Conservation (phyloP, 345 rosid species). For the Corymbia maculata region DNA sequence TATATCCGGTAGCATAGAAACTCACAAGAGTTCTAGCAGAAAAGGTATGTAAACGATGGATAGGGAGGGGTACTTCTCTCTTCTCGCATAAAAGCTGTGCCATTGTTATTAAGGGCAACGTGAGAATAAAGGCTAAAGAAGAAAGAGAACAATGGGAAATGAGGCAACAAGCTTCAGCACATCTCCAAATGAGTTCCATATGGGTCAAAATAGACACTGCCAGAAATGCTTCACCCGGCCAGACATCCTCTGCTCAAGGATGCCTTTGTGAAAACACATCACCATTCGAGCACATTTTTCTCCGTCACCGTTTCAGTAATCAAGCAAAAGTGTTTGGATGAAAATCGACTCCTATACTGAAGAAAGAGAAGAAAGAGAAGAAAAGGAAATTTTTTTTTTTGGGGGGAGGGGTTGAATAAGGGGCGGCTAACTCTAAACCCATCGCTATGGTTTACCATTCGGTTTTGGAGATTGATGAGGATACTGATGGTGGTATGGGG, state of each 20-base stretch:
- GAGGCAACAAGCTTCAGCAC: neutral
- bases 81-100: neutral
- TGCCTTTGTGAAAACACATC: neutral
- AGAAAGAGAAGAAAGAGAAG: neutral
- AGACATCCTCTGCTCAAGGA: neutral
- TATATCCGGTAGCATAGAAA: neutral
- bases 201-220: neutral
- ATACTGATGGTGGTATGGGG: constrained; percentile 55
- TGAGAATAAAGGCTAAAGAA: neutral
- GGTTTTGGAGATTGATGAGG: constrained; percentile 65
- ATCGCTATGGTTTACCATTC: constrained; percentile 30
- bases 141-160: neutral
- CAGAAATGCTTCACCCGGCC: neutral
- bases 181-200: neutral
- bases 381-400: no score
- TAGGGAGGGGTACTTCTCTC: neutral
- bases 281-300: neutral
- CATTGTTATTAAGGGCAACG: neutral
- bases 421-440: neutral
- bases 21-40: neutral
- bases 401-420: neutral
- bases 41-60: neutral
- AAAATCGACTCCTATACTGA: constrained; percentile 3
- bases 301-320: neutral
- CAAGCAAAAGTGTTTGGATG: neutral